These are phyloP conservation scores for Coemansia sp. DNA, from an alignment of 371 early-diverging fungal genomes.

Conservation along the genomic window DNA sequence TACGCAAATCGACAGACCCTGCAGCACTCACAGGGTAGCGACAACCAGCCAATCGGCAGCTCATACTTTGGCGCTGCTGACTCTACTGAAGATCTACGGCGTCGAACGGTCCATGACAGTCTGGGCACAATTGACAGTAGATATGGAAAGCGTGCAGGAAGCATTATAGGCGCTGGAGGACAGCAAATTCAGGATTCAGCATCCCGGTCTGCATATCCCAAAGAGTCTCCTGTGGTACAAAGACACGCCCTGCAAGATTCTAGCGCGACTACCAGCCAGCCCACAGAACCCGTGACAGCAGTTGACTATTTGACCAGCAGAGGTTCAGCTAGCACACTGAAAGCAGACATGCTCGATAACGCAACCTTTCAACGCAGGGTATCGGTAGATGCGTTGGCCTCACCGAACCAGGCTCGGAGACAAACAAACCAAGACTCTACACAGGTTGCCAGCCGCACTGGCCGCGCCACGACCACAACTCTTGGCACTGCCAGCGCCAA, in stretches of 20 bases:
- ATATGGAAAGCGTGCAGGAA: not conserved
- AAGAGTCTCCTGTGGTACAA: not conserved
- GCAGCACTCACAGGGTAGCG: not conserved
- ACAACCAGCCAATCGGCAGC: not conserved
- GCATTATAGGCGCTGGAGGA: not conserved
- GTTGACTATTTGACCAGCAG: conserved; percentile 7
- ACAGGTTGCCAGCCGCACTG: conserved; percentile 7
- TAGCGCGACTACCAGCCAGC: not conserved
- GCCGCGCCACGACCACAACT: conserved; percentile 10
- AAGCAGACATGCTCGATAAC: not conserved
- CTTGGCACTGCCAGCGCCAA: conserved; percentile 7
- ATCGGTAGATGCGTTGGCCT: not conserved
- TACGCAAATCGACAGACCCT: not conserved
- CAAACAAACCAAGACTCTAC: not conserved
- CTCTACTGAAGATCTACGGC: not conserved
- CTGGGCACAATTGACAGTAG: not conserved
- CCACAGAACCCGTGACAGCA: not conserved
- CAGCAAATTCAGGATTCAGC: not conserved
- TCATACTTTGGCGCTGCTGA: not conserved
- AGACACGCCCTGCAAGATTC: not conserved
- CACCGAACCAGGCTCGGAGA: not conserved
- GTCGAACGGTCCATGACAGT: not conserved
- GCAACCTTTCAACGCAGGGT: not conserved
- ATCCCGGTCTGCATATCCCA: not conserved
- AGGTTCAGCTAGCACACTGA: not conserved